These are phyloP conservation scores for Trypanosoma grayi DNA, from an alignment of 208 protist genomes.

Conservation along the genomic window DNA sequence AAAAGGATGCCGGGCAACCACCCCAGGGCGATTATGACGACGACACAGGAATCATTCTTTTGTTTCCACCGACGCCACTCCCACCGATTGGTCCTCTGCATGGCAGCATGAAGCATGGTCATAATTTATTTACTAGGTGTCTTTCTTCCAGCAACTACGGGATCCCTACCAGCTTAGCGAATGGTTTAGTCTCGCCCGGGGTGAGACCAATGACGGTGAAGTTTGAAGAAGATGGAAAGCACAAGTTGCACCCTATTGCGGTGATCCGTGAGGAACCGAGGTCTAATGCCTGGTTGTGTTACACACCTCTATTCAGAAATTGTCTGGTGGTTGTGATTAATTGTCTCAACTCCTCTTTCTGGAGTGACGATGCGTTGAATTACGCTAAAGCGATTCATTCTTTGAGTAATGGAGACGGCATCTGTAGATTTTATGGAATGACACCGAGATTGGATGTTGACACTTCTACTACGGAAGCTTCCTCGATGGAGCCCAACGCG, in stretches of 20 bases:
- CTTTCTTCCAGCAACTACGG: not conserved
- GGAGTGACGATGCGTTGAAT: not conserved
- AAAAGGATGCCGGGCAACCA: not conserved
- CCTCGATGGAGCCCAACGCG: not conserved
- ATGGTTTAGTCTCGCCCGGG: not conserved
- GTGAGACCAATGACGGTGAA: not conserved
- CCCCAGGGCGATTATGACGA: not conserved
- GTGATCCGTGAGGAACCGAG: not conserved
- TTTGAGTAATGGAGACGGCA: not conserved
- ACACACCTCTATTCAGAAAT: not conserved
- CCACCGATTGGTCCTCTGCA: too few species aligned
- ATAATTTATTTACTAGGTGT: too few species aligned
- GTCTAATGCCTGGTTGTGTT: not conserved
- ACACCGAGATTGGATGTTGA: not conserved
- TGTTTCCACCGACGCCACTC: not conserved
- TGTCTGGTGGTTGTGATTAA: not conserved
- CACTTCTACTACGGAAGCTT: not conserved
- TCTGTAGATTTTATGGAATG: conserved; percentile 4
- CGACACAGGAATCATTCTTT: conserved; percentile 1
- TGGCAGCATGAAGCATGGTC: too few species aligned
- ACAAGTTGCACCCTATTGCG: not conserved
- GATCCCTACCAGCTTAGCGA: not conserved
- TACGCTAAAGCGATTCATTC: not conserved
- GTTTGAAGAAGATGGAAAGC: not conserved
- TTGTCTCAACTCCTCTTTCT: not conserved